These are phyloP conservation scores for Marsdenia floribunda DNA, from an alignment of 257 asterid species.

Conservation along the genomic window DNA sequence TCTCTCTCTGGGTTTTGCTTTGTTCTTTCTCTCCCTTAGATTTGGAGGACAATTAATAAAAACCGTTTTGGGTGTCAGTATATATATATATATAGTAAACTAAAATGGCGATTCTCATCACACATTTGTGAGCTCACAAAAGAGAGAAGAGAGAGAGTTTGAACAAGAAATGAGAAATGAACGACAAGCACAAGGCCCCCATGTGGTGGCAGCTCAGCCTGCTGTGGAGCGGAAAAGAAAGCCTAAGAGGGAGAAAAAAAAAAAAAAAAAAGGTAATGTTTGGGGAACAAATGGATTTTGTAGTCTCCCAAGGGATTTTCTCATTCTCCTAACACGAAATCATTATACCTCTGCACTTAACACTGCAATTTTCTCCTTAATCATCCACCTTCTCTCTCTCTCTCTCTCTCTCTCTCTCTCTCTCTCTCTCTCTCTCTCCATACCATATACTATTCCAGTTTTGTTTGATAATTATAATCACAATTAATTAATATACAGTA, in stretches of 20 bases:
- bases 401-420: neutral
- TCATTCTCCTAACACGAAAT: constrained; percentile 39
- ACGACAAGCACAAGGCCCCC: constrained; percentile 28
- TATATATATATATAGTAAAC: no score
- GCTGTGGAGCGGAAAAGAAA: constrained; percentile 23
- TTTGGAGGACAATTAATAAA: constrained; percentile 6
- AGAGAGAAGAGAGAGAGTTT: neutral
- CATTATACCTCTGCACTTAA: constrained; percentile 27
- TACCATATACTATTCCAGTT: no score
- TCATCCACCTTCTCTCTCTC: neutral
- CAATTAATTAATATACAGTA: no score
- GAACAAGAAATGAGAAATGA: neutral
- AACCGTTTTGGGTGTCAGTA: constrained; percentile 14
- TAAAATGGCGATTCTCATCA: neutral
- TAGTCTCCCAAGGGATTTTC: constrained; percentile 64
- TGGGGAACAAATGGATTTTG: constrained; percentile 50
- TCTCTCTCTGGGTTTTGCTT: neutral
- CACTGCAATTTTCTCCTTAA: neutral
- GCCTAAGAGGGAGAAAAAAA: constrained; percentile 19
- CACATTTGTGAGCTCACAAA: neutral
- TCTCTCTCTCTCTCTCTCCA: neutral
- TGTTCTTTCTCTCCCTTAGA: constrained; percentile 2
- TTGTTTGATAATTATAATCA: neutral
- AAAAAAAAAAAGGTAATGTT: constrained; percentile 10
- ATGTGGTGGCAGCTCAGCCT: constrained; percentile 56